Evolutionary conservation across 208 protist genomes (phyloP).

Genomic region (Crithidia brevicula): DNA sequence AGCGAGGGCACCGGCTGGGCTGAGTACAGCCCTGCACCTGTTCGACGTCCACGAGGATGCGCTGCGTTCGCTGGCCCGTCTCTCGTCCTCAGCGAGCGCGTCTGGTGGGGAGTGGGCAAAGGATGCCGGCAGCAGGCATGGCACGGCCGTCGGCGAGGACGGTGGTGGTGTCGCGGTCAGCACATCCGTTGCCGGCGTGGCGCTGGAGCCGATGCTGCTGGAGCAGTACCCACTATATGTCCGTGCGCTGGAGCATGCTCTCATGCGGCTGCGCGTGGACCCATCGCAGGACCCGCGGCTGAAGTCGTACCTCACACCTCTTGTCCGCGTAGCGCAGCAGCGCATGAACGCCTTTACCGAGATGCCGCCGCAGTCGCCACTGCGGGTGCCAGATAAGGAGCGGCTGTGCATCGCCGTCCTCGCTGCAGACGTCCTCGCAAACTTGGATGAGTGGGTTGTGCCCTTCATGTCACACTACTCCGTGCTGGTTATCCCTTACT

Average conservation of each 20-base stretch:
- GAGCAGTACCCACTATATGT: conserved; percentile 67
- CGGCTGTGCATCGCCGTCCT: conserved; percentile 67
- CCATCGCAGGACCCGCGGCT: conserved; percentile 54
- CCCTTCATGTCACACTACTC: conserved; percentile 84
- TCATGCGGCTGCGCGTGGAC: conserved; percentile 75
- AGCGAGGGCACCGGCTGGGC: conserved; percentile 36
- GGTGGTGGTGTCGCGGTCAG: conserved; percentile 26
- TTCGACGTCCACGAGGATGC: conserved; percentile 79
- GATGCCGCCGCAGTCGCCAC: conserved; percentile 76
- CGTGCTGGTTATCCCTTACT: conserved; percentile 78
- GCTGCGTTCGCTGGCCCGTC: conserved; percentile 38
- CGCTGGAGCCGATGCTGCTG: conserved; percentile 59
- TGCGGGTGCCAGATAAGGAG: conserved; percentile 42
- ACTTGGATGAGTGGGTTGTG: conserved; percentile 74
- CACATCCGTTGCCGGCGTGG: conserved; percentile 28
- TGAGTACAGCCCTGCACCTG: conserved; percentile 57
- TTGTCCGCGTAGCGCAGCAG: conserved; percentile 74
- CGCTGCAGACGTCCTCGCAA: conserved; percentile 76
- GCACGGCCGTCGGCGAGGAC: neutral
- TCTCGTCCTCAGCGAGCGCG: conserved; percentile 4
- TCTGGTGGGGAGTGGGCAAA: too few species aligned
- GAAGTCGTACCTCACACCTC: conserved; percentile 57
- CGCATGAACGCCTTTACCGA: conserved; percentile 77
- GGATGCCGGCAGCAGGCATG: neutral
- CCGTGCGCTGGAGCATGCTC: conserved; percentile 53